Percentiles rank a stretch among this genome's conserved stretches.
Evolutionary conservation across 441 rosid species (phyloP).

Genomic region (Erodium chrysanthum): DNA sequence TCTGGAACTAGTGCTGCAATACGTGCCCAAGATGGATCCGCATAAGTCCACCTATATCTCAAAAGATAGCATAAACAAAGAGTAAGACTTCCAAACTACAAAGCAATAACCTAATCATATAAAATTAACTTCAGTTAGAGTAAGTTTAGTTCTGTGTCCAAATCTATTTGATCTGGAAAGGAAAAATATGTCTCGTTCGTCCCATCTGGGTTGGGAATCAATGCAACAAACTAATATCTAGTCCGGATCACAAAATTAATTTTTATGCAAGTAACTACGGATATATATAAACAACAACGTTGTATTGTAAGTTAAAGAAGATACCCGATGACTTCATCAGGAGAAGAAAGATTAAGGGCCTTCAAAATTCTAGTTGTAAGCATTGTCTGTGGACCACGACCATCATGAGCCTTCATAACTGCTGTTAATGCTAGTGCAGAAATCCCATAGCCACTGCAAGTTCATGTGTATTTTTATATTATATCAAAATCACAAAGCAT

Average conservation of each 20-base stretch:
- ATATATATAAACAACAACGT: not conserved
- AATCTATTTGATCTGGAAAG: no score
- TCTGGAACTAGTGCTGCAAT: conserved; percentile 34
- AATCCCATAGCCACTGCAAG: conserved; percentile 94
- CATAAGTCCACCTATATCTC: conserved; percentile 11
- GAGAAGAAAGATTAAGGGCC: conserved; percentile 60
- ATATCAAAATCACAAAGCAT: not conserved
- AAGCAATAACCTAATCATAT: not conserved
- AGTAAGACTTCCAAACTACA: not conserved
- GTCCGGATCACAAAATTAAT: not conserved
- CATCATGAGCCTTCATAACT: conserved; percentile 77
- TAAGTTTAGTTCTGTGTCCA: no score
- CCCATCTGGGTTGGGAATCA: not conserved
- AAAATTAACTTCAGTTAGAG: not conserved
- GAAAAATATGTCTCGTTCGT: not conserved
- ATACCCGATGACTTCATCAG: conserved; percentile 89
- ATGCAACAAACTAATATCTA: not conserved
- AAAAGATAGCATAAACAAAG: not conserved
- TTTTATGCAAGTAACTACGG: not conserved
- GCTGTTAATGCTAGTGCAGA: conserved; percentile 90
- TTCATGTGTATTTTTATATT: conserved; percentile 8
- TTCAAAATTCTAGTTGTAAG: conserved; percentile 54
- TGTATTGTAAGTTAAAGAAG: not conserved
- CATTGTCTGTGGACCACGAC: conserved; percentile 75
- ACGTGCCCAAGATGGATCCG: conserved; percentile 14